These are phyloP conservation scores for Tagetes patula DNA, from an alignment of 129 eudicot species.

Conservation along the genomic window DNA sequence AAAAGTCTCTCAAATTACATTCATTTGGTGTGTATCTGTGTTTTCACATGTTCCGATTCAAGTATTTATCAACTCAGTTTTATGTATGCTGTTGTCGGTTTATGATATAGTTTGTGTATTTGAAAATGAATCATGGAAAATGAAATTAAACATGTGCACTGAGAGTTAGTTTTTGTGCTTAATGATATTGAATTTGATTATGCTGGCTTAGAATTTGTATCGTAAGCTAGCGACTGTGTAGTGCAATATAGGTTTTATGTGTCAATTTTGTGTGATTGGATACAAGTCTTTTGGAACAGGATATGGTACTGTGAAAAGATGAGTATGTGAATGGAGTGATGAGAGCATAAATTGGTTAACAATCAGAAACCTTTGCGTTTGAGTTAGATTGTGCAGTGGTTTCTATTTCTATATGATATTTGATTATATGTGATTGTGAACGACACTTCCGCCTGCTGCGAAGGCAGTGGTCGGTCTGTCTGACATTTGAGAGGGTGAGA, in stretches of 20 bases:
- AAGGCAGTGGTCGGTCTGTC: neutral
- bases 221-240: too few relatives aligned
- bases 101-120: too few relatives aligned
- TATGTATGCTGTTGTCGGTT: too few relatives aligned
- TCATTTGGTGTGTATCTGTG: neutral
- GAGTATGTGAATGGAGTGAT: neutral
- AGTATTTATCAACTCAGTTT: neutral
- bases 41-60: neutral
- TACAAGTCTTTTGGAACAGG: too few relatives aligned
- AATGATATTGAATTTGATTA: too few relatives aligned
- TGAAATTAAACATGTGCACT: too few relatives aligned
- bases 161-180: too few relatives aligned
- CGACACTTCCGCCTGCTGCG: neutral
- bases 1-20: neutral
- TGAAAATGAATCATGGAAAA: too few relatives aligned
- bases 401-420: too few relatives aligned
- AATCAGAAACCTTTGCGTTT: neutral
- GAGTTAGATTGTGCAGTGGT: neutral
- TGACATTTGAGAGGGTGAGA: neutral
- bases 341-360: neutral
- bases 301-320: neutral
- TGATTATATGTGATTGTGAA: neutral
- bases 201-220: too few relatives aligned
- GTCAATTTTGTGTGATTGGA: too few relatives aligned
- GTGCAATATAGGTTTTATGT: too few relatives aligned